Evolutionary conservation across 306 rosid species (phyloP), one percentile per base, ranked within the genome.

Genomic region (Canavalia ensiformis): DNA sequence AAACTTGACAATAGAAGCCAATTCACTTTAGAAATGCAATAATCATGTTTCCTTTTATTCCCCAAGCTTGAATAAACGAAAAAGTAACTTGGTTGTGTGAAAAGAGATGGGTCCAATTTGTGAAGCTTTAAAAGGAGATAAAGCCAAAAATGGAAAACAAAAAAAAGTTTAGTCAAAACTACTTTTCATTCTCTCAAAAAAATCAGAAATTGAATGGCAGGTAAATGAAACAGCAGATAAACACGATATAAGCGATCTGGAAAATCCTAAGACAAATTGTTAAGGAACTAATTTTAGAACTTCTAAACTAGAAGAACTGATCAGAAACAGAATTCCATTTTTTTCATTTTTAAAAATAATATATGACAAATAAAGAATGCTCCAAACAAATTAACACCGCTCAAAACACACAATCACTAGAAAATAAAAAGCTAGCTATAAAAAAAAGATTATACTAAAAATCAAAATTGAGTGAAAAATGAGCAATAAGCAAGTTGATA

Each of bases 21-120:
- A 41, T 74, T 78, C 65, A 68, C 71, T 71, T 52, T 51, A 69
- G 33, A 68, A 71, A 68, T 10, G 73, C 74, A 56, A 62, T 68
- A 12, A 41, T 8, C 50, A 51, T 52, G 13, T 29, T 11, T 59
- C 37, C 33, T 78, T 77, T 67, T 66, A 29, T 55, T 47, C 8
- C 8, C 50, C 73, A 51, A 69, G 68, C 33, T 49, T 31, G 60
- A 18, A 33, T 7, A 55, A 79, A 33, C 63, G 25, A 33, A 63
- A 85, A 68, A 74, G n/a, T 39, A 18, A 77, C 69, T 28, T 46
- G 5, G 5, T 72, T 73, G 52, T 29, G 8, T 50, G 34, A 33
- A 11, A 10, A 49, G 44, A 59, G 25, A 80, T 62, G 68, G 67
- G 65, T 55, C 82, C 76, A 83, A 72, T 68, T 10, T 13, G 52